Evolutionary conservation across 352 stramenopile species (phyloP), one percentile per base, ranked within the genome.

Genomic region (Peronosclerospora sorghi): DNA sequence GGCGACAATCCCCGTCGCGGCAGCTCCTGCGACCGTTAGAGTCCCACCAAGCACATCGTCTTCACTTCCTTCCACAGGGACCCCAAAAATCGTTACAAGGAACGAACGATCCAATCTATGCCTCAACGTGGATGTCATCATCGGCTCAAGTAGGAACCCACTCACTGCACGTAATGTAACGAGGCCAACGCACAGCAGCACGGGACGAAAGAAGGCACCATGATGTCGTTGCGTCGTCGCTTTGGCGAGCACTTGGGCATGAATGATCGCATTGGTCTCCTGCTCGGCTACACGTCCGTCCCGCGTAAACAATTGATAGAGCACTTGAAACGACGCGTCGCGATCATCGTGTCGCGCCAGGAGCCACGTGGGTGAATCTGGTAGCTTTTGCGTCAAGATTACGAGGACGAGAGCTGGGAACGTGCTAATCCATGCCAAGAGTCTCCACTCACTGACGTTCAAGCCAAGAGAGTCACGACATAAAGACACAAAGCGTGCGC

Each of bases 391-490:
- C 29, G 74, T 71, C 24, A 77, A 56, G 9, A 85, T 43, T 26
- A 90, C 45, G 29, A 90, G 43, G 29, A 61, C 8, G 4, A 90
- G 35, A 0, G 64, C 73, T 6, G 75, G 75, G 5, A 65, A 24
- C 5, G 86, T 43, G 3, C 73, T 69, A 15, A 60, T 51, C 14
- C 83, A 54, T 14, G 75, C 68, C 26, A 88, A 45, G 20, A 76
- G 53, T 40, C 84, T 86, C 75, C 78, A 91, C 45, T 87, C 78
- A 54, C 59, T 76, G n/a, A 91, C 56, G 45, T 84, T 86, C 53
- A 91, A 88, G 28, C 69, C 68, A 7, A 83, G 42, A 53, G 82
- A 88, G 35, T 62, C 51, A 13, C 55, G 77, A 58, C 73, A 86
- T 21, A 84, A 44, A 40, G 68, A 66, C 39, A 84, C 61, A 41